phyloP scores from a whole-genome alignment of 1,139 yeast species.

The Lodderomyces oxycetoniae region DNA sequence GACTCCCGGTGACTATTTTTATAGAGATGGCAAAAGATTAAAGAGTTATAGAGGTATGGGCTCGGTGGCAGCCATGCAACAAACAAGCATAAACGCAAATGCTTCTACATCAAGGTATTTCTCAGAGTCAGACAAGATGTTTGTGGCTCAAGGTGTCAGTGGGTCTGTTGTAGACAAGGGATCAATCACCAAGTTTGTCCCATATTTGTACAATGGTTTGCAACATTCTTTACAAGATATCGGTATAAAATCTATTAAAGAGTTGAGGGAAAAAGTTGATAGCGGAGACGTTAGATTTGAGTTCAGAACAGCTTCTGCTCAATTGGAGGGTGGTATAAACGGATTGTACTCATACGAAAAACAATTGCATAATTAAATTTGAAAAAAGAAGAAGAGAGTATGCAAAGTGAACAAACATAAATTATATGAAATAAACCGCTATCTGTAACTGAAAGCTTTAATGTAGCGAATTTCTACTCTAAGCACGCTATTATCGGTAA shows the following conservation, averaged over 20 bases:
- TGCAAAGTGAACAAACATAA: too few relatives aligned
- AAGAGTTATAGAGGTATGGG: constrained; percentile 99
- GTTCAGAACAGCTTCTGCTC: constrained; percentile 97
- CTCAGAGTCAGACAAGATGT: constrained; percentile 89
- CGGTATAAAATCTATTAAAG: constrained; percentile 69
- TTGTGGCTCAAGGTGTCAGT: constrained; percentile 98
- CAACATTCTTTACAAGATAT: constrained; percentile 99
- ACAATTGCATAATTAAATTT: constrained; percentile 72
- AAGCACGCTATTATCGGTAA: too few relatives aligned
- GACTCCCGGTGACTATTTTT: constrained; percentile 97
- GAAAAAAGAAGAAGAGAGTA: neutral
- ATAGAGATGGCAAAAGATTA: constrained; percentile 96
- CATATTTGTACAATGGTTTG: constrained; percentile 90
- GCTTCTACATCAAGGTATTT: constrained; percentile 98
- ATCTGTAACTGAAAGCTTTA: too few relatives aligned
- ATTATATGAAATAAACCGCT: too few relatives aligned
- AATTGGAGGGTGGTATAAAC: constrained; percentile 97
- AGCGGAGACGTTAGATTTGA: constrained; percentile 83
- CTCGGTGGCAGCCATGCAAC: constrained; percentile 98
- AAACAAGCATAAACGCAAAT: constrained; percentile 80
- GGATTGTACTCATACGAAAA: constrained; percentile 96
- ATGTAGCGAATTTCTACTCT: too few relatives aligned
- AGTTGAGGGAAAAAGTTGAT: constrained; percentile 61
- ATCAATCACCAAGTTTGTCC: constrained; percentile 86
- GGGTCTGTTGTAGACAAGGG: constrained; percentile 98